A percentile compares a stretch with the other conserved stretches of the same genome.
Conservation (phyloP, 2,329 filamentous ascomycete genomes). For the Colletotrichum tropicale region DNA sequence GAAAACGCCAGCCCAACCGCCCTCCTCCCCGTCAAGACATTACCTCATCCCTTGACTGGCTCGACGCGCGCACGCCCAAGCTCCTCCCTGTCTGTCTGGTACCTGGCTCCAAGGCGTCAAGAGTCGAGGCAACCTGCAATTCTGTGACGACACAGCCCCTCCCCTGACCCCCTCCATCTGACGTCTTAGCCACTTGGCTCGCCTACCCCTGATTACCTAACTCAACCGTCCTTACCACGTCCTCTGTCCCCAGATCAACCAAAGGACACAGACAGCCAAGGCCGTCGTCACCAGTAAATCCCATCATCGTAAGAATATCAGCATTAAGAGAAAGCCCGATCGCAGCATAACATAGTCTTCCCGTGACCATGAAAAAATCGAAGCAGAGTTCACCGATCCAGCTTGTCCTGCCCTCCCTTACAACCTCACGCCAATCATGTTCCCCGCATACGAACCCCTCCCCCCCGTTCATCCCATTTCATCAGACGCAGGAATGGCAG, state of each 20-base stretch:
- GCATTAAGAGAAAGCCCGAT: fast-evolving
- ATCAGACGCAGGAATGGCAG: not conserved
- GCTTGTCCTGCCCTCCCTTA: not conserved
- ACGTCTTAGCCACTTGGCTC: not conserved
- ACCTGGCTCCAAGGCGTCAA: not conserved
- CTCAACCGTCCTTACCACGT: not conserved
- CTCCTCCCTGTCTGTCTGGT: not conserved
- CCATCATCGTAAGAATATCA: not conserved
- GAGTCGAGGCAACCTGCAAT: not conserved
- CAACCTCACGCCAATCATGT: not conserved
- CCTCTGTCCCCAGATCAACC: not conserved
- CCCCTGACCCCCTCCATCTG: not conserved
- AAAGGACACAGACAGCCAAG: not conserved
- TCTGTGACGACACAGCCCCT: conserved; percentile 1
- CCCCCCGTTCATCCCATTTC: not conserved
- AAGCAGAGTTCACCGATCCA: not conserved
- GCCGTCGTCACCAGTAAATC: not conserved
- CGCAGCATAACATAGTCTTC: not conserved
- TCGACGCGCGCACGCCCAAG: not conserved
- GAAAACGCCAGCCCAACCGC: not conserved
- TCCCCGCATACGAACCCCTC: not conserved
- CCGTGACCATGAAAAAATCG: not conserved
- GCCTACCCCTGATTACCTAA: not conserved
- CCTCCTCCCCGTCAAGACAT: not conserved
- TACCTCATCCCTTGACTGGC: not conserved